Evolutionary conservation across 371 early-diverging fungal species (phyloP).

Genomic region (Modicella reniformis): DNA sequence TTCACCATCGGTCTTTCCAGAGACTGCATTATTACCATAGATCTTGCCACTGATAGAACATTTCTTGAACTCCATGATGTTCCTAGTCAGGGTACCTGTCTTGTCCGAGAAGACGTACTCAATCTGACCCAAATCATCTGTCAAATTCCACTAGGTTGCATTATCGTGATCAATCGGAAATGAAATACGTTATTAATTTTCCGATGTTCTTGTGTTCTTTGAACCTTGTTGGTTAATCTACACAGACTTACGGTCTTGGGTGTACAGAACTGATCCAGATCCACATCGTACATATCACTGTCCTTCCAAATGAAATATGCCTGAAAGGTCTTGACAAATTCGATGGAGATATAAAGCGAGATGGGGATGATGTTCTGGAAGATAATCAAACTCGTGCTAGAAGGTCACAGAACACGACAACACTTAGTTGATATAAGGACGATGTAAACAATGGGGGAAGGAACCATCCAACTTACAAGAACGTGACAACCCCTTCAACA

Average conservation of each 20-base stretch:
- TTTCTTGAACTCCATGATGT: constrained; percentile 89
- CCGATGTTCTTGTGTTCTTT: too few relatives aligned
- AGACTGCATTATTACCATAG: constrained; percentile 81
- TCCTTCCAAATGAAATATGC: constrained; percentile 90
- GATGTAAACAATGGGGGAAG: neutral
- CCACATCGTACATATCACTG: constrained; percentile 84
- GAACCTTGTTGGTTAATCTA: neutral
- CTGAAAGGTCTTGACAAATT: constrained; percentile 83
- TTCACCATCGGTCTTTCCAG: constrained; percentile 70
- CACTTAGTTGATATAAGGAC: neutral
- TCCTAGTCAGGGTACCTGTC: constrained; percentile 98
- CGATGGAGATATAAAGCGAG: constrained; percentile 94
- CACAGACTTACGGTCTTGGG: constrained; percentile 70
- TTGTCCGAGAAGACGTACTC: constrained; percentile 97
- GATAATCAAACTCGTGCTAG: constrained; percentile 85
- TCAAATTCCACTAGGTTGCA: constrained; percentile 92
- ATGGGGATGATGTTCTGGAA: constrained; percentile 97
- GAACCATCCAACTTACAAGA: constrained; percentile 61
- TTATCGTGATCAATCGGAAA: constrained; percentile 19
- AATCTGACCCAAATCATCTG: constrained; percentile 95
- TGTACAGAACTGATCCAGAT: constrained; percentile 71
- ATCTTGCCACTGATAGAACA: constrained; percentile 83
- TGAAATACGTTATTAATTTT: constrained; percentile 9
- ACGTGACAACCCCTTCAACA: constrained; percentile 64
- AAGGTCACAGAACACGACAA: neutral